A percentile compares a stretch with the other conserved stretches of the same genome.
Evolutionary conservation across 306 rosid genomes (phyloP).

Genomic region (Medicago arabica): DNA sequence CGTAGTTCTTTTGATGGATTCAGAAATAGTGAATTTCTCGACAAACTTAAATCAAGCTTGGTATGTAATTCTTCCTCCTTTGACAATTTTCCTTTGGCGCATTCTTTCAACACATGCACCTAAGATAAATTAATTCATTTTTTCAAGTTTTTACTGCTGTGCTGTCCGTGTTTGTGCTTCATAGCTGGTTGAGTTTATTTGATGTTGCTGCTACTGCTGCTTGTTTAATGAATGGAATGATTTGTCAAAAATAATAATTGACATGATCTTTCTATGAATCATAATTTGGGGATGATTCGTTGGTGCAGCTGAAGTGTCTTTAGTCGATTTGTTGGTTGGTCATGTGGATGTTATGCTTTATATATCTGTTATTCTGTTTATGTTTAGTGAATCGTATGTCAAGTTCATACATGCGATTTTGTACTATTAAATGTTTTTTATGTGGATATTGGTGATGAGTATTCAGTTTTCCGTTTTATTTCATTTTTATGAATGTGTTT

Average conservation of each 20-base stretch:
- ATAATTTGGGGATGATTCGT: constrained; percentile 33
- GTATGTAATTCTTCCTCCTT: constrained; percentile 42
- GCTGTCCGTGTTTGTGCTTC: too few relatives aligned
- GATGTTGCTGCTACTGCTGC: constrained; percentile 13
- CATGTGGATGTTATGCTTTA: constrained; percentile 13
- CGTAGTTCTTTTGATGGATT: constrained; percentile 75
- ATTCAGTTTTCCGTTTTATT: neutral
- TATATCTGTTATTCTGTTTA: constrained; percentile 8
- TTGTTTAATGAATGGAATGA: constrained; percentile 14
- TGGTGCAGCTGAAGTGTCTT: constrained; percentile 16
- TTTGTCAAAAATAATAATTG: neutral
- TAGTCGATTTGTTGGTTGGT: constrained; percentile 11
- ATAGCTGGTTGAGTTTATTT: constrained; percentile 8
- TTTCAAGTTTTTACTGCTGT: too few relatives aligned
- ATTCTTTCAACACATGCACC: too few relatives aligned
- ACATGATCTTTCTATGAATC: neutral
- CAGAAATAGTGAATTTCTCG: constrained; percentile 81
- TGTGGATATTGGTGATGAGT: neutral
- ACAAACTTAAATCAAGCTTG: constrained; percentile 86
- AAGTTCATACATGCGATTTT: constrained; percentile 1
- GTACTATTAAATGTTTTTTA: neutral
- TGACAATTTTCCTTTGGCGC: neutral
- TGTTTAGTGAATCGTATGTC: constrained; percentile 1
- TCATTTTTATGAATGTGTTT: neutral
- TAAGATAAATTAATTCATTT: too few relatives aligned